These are phyloP conservation scores for Metschnikowia kunwiensis DNA, from an alignment of 805 yeast genomes.

Conservation along the genomic window DNA sequence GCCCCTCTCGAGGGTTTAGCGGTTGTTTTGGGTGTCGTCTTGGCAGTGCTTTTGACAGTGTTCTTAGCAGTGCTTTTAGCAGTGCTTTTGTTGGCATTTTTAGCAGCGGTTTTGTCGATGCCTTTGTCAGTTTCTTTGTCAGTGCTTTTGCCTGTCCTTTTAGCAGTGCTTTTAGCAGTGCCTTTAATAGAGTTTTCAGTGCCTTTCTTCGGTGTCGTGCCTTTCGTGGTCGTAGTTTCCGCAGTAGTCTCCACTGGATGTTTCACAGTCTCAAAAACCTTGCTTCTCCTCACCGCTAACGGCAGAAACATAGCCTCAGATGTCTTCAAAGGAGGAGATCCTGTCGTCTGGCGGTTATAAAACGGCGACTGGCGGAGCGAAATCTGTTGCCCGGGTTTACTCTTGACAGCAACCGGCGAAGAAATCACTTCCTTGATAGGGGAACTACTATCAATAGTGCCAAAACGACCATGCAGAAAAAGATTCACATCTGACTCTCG, in stretches of 20 bases:
- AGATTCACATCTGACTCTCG: background rate
- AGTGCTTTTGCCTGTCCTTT: background rate
- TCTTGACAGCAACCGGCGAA: slow-evolving; percentile 12
- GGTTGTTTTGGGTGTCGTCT: background rate
- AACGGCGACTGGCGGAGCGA: slow-evolving; percentile 37
- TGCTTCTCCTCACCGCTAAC: background rate
- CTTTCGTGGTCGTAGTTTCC: background rate
- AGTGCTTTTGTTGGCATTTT: too few relatives aligned
- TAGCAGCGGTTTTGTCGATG: background rate
- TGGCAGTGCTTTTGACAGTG: background rate
- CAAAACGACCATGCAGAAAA: slow-evolving; percentile 4
- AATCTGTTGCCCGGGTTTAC: slow-evolving; percentile 37
- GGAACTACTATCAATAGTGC: slow-evolving; percentile 5
- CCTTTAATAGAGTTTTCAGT: background rate
- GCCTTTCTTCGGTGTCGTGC: background rate
- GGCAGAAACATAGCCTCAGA: slow-evolving; percentile 2
- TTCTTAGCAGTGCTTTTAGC: background rate
- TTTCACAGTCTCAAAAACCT: background rate
- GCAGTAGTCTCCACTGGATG: background rate
- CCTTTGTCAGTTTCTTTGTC: background rate
- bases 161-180: background rate
- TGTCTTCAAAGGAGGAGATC: slow-evolving; percentile 7
- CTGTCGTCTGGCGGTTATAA: slow-evolving; percentile 16
- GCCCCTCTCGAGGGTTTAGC: background rate
- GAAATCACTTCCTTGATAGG: slow-evolving; percentile 11